Evolutionary conservation across 1,139 yeast genomes (phyloP).

Genomic region (Spathaspora sp.): DNA sequence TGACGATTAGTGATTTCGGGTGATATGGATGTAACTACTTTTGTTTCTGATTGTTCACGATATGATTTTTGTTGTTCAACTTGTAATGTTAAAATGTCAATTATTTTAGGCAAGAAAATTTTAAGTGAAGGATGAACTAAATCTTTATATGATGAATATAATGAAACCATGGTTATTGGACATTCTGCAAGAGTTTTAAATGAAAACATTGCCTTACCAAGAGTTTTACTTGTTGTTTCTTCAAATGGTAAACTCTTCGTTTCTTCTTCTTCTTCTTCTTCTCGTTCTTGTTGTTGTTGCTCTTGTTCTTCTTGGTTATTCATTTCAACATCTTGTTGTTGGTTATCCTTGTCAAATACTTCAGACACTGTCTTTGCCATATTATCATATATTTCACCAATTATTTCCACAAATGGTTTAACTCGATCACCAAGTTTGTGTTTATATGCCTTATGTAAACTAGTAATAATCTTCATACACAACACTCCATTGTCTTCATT

Average conservation of each 20-base stretch:
- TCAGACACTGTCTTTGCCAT: conserved; percentile 74
- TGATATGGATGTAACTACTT: conserved; percentile 50
- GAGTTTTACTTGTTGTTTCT: conserved; percentile 37
- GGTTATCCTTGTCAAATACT: conserved; percentile 35
- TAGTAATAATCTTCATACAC: conserved; percentile 87
- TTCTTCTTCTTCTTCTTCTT: conserved; percentile 25
- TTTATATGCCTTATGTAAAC: conserved; percentile 84
- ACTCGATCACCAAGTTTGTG: conserved; percentile 67
- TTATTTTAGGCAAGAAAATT: conserved; percentile 76
- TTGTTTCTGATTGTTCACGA: conserved; percentile 57
- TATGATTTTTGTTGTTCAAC: conserved; percentile 51
- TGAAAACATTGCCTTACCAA: conserved; percentile 66
- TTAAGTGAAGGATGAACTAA: conserved; percentile 73
- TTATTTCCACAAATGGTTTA: conserved; percentile 73
- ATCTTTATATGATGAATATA: conserved; percentile 83
- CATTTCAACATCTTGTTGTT: conserved; percentile 7
- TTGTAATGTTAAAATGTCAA: conserved; percentile 71
- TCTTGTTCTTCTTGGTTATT: conserved; percentile 5
- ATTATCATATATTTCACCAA: conserved; percentile 75
- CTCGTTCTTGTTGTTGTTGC: conserved; percentile 22
- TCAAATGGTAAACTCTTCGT: conserved; percentile 31
- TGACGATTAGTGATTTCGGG: conserved; percentile 77
- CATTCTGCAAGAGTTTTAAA: conserved; percentile 94
- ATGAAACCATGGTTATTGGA: conserved; percentile 92
- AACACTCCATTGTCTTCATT: conserved; percentile 95